These are phyloP conservation scores for Aspergillus wentii DNA, from an alignment of 495 filamentous ascomycete genomes.

Conservation along the genomic window DNA sequence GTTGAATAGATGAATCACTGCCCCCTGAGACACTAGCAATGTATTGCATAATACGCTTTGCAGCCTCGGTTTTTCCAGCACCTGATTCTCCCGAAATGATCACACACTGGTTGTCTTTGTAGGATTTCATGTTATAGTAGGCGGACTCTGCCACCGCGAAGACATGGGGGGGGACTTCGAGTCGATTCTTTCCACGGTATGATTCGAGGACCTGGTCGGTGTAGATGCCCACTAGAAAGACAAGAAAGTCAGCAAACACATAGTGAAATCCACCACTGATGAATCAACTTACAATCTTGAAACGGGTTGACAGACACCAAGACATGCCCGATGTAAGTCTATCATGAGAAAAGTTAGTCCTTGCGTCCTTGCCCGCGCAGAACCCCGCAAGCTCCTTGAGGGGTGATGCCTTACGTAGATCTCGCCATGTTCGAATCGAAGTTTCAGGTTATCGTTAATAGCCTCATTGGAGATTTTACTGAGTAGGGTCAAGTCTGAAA, in stretches of 20 bases:
- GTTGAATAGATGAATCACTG: conserved; percentile 84
- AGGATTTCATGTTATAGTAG: conserved; percentile 99
- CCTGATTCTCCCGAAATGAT: conserved; percentile 99
- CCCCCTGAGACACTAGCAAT: conserved; percentile 95
- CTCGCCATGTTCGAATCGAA: conserved; percentile 91
- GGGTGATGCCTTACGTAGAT: conserved; percentile 75
- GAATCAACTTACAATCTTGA: conserved; percentile 64
- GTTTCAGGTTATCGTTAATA: conserved; percentile 98
- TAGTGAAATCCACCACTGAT: conserved; percentile 5
- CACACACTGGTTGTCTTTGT: conserved; percentile 98
- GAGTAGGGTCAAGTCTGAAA: conserved; percentile 94
- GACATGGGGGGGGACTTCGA: conserved; percentile 94
- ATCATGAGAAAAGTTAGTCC: conserved; percentile 24
- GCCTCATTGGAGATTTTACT: conserved; percentile 98
- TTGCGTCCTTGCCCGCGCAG: conserved; percentile 11
- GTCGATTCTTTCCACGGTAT: conserved; percentile 92
- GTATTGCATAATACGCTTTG: conserved; percentile 99
- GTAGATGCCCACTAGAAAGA: conserved; percentile 80
- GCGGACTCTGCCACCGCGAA: conserved; percentile 95
- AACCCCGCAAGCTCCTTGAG: no score
- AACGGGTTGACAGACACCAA: conserved; percentile 99
- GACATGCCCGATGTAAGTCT: conserved; percentile 99
- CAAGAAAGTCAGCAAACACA: conserved; percentile 11
- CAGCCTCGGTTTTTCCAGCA: conserved; percentile 98
- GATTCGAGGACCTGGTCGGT: conserved; percentile 86